Conservation (phyloP, 345 rosid species). For the Syzygium grande region DNA sequence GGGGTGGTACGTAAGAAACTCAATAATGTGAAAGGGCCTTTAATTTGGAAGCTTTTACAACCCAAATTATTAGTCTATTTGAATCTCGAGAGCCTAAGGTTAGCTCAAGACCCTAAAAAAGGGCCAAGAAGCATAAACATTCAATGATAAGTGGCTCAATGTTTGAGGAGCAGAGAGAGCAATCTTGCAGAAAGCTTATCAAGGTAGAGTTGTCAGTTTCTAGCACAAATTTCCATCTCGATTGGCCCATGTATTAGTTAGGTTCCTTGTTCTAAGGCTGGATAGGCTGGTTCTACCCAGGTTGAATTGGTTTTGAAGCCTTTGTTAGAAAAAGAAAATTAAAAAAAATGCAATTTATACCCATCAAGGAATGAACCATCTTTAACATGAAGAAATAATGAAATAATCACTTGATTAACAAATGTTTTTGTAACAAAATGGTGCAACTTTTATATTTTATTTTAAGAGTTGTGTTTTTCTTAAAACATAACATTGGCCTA, state of each 20-base stretch:
- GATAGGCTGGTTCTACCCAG: neutral
- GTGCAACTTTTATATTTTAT: neutral
- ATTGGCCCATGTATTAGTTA: neutral
- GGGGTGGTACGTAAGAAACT: too few relatives aligned
- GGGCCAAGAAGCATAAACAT: too few relatives aligned
- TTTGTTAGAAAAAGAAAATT: neutral
- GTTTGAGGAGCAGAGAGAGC: too few relatives aligned
- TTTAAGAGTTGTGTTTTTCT: neutral
- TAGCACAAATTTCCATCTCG: too few relatives aligned
- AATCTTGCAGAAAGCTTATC: too few relatives aligned
- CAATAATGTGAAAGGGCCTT: too few relatives aligned
- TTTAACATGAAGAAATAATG: neutral
- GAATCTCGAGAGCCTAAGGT: too few relatives aligned
- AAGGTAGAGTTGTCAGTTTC: too few relatives aligned
- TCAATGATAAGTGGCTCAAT: too few relatives aligned
- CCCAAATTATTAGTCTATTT: too few relatives aligned
- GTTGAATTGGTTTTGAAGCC: neutral
- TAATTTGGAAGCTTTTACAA: too few relatives aligned
- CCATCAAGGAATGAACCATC: neutral
- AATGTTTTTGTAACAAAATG: neutral
- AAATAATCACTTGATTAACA: neutral
- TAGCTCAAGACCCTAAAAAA: too few relatives aligned
- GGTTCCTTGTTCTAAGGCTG: neutral
- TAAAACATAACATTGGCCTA: neutral
- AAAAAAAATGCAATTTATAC: neutral